phyloP scores from a whole-genome alignment of 2,329 filamentous ascomycete species.

The Claviceps monticola region DNA sequence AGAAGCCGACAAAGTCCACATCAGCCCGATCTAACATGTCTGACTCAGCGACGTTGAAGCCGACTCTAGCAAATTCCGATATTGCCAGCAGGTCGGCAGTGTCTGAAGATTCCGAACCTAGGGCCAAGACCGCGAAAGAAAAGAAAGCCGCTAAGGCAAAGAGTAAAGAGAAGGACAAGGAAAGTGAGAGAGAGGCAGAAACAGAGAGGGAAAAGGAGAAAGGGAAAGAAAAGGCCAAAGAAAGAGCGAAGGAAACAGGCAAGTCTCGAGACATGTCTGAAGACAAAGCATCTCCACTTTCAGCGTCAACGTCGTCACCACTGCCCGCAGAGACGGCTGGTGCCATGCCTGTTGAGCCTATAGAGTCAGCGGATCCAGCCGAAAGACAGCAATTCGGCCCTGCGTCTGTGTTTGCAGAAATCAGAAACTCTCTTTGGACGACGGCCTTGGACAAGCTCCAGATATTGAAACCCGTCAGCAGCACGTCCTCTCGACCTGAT shows the following conservation, averaged over 20 bases:
- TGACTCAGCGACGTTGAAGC: background rate
- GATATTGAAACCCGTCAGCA: slow-evolving; percentile 23
- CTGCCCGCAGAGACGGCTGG: slow-evolving; percentile 8
- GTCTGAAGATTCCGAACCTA: slow-evolving; percentile 9
- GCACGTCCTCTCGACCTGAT: slow-evolving; percentile 16
- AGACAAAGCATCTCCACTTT: slow-evolving; percentile 4
- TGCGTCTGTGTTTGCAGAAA: slow-evolving; percentile 22
- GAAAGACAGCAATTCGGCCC: slow-evolving; percentile 20
- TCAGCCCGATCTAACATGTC: slow-evolving; percentile 5
- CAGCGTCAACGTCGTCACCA: slow-evolving; percentile 2
- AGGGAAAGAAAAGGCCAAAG: slow-evolving; percentile 4
- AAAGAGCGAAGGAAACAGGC: slow-evolving; percentile 1
- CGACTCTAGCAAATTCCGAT: background rate
- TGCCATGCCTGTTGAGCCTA: slow-evolving; percentile 8
- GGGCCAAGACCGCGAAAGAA: slow-evolving; percentile 17
- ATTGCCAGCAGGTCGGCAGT: background rate
- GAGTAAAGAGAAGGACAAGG: slow-evolving; percentile 12
- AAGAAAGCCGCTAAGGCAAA: slow-evolving; percentile 20
- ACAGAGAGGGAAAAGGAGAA: background rate
- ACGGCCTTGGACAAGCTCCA: slow-evolving; percentile 20
- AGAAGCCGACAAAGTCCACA: slow-evolving; percentile 29
- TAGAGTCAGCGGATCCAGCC: slow-evolving; percentile 9
- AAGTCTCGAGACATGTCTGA: background rate
- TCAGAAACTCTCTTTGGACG: slow-evolving; percentile 20
- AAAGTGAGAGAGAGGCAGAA: slow-evolving; percentile 6